Evolutionary conservation across 768 basidiomycete species (phyloP).

Genomic region (Suillus variegatus): DNA sequence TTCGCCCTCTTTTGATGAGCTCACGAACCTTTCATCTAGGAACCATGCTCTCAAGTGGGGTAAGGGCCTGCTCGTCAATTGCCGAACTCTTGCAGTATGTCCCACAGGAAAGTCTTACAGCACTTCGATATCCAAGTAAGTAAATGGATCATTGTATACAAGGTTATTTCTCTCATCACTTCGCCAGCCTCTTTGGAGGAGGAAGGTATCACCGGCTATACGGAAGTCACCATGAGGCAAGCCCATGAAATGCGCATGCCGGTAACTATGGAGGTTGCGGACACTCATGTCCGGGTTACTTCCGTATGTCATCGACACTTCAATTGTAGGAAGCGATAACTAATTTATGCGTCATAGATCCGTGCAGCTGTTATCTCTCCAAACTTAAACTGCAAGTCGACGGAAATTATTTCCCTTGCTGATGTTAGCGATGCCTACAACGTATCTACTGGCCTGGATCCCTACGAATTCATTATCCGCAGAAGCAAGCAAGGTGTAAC

Average conservation of each 20-base stretch:
- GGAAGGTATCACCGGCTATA: slow-evolving; percentile 54
- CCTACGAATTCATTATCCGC: slow-evolving; percentile 81
- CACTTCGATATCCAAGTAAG: slow-evolving; percentile 59
- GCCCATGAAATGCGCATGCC: slow-evolving; percentile 69
- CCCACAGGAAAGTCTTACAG: slow-evolving; percentile 45
- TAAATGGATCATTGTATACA: slow-evolving; percentile 1
- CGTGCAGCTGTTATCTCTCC: slow-evolving; percentile 75
- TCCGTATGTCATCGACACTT: slow-evolving; percentile 50
- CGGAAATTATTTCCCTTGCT: slow-evolving; percentile 75
- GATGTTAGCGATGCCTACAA: slow-evolving; percentile 90
- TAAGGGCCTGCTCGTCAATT: slow-evolving; percentile 66
- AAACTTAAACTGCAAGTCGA: slow-evolving; percentile 68
- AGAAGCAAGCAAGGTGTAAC: slow-evolving; percentile 70
- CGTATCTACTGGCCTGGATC: slow-evolving; percentile 73
- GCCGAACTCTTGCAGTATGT: slow-evolving; percentile 59
- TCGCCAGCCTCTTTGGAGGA: slow-evolving; percentile 59
- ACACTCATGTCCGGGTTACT: slow-evolving; percentile 74
- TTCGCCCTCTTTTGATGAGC: slow-evolving; percentile 3
- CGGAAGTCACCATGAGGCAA: slow-evolving; percentile 67
- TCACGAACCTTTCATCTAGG: slow-evolving; percentile 35
- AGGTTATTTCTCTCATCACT: slow-evolving; percentile 8
- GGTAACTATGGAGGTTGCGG: slow-evolving; percentile 65
- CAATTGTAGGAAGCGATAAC: background rate
- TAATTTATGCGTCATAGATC: slow-evolving; percentile 40
- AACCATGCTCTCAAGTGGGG: slow-evolving; percentile 48